Percentiles rank a stretch among this genome's conserved stretches.
Conservation (phyloP, 768 basidiomycete genomes). For the Lactarius tabidus region DNA sequence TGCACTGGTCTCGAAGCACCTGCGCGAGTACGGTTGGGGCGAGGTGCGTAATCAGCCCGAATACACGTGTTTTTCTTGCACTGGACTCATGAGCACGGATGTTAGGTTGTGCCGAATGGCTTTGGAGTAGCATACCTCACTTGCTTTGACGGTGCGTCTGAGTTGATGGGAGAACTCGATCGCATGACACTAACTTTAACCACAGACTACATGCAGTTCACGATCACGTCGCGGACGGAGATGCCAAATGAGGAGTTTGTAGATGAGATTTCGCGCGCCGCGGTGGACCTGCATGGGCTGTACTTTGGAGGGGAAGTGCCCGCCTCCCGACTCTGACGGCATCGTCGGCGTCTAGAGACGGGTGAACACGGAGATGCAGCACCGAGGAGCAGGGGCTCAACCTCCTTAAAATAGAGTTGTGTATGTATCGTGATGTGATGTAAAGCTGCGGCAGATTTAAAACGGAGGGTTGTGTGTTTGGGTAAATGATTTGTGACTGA, state of each 20-base stretch:
- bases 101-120: slow-evolving; percentile 80
- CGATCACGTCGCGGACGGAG: slow-evolving; percentile 80
- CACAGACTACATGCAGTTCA: slow-evolving; percentile 77
- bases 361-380: not conserved
- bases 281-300: slow-evolving; percentile 68
- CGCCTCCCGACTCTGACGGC: slow-evolving; percentile 16
- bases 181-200: not conserved
- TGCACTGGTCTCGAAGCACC: slow-evolving; percentile 80
- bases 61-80: not conserved
- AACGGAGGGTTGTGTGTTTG: too few species aligned
- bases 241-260: slow-evolving; percentile 77
- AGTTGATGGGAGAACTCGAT: not conserved
- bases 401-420: too few species aligned
- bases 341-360: too few species aligned
- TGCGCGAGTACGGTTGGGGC: slow-evolving; percentile 90
- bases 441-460: too few species aligned
- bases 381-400: not conserved
- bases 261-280: slow-evolving; percentile 59
- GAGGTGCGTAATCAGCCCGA: slow-evolving; percentile 45
- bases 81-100: not conserved
- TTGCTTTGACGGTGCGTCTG: slow-evolving; percentile 64
- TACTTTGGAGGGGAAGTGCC: slow-evolving; percentile 28
- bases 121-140: slow-evolving; percentile 96
- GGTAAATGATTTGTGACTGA: not conserved
- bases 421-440: too few species aligned